Conservation (phyloP, 1,284 basidiomycete species). For the Amylostereum areolatum region DNA sequence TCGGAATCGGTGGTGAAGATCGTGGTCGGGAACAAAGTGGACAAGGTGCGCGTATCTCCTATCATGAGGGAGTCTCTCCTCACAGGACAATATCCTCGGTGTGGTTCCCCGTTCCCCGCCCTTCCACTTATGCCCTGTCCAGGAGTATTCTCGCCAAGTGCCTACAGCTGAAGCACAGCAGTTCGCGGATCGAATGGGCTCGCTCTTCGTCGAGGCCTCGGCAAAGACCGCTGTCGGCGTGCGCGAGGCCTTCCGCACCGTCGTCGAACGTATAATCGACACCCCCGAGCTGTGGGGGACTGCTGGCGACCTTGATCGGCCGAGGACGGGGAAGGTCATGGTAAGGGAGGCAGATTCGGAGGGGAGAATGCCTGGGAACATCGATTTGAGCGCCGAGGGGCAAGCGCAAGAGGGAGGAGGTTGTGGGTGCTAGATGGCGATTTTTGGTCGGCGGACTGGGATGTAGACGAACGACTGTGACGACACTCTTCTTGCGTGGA, state of each 20-base stretch:
- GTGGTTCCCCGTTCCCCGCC: not conserved
- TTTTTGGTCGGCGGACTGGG: too few species aligned
- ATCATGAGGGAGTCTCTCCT: not conserved
- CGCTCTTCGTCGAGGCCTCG: slow-evolving; percentile 82
- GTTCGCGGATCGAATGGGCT: slow-evolving; percentile 79
- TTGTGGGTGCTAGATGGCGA: slow-evolving; percentile 14
- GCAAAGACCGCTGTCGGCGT: slow-evolving; percentile 86
- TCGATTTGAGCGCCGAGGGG: slow-evolving; percentile 19
- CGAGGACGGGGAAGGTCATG: slow-evolving; percentile 1
- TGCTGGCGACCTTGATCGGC: slow-evolving; percentile 1
- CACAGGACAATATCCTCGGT: not conserved
- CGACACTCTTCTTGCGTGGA: too few species aligned
- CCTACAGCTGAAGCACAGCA: slow-evolving; percentile 71
- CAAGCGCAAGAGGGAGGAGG: slow-evolving; percentile 15
- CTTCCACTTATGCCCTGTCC: slow-evolving; percentile 4
- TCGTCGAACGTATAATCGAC: slow-evolving; percentile 55
- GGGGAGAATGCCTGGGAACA: slow-evolving; percentile 32
- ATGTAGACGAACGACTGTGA: too few species aligned
- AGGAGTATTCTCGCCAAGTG: slow-evolving; percentile 91
- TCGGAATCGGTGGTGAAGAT: slow-evolving; percentile 88
- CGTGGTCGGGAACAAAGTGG: slow-evolving; percentile 93
- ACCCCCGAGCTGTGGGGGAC: slow-evolving; percentile 52
- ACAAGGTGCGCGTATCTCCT: slow-evolving; percentile 56
- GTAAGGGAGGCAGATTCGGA: slow-evolving; percentile 6
- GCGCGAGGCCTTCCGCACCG: slow-evolving; percentile 72